Evolutionary conservation across 805 yeast genomes (phyloP), one percentile per base, ranked within the genome.

Genomic region (Debaryomyces castellii): DNA sequence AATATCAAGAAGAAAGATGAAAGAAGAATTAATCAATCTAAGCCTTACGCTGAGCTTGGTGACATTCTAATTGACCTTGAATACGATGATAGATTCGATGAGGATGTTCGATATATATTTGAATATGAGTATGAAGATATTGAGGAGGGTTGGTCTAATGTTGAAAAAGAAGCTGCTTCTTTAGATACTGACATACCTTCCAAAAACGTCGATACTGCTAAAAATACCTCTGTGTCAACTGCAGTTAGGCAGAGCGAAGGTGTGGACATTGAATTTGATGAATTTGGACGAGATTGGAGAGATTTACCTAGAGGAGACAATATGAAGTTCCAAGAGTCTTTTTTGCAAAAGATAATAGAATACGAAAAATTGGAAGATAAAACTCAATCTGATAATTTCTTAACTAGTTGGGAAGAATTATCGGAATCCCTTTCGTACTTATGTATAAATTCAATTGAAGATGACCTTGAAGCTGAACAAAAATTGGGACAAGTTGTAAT

Each of bases 271-370:
- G 81, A 78, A 40, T 77, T 80, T 58, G 88, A 82, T 58, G 75
- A 78, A 22, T 59, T 71, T 39, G 89, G 88, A 0, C 68, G 79
- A 28, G 90, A 85, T 63, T 83, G 90, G 88, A 66, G 89, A 53
- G 90, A 84, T 60, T 70, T 83, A 10, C 85, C 87, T 2, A 66
- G 89, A 41, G 87, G 81, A 2, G 69, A 68, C 1, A 85, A 85
- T 56, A 61, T 65, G 10, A 41, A 51, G 8, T 61, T 52, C 44
- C 52, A 55, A 10, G 48, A 44, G 2, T 50, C 54, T 46, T 66
- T 64, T 41, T 18, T 56, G 20, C 50, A 51, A 17, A 39, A 50
- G 24, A 49, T 56, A 17, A 45, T 42, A 1, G 51, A 52, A 36
- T 58, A 45, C 44, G 55, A 60, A 12, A 34, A 40, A 14, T 48